Evolutionary conservation across 805 yeast genomes (phyloP).

Genomic region (Hanseniaspora vineae): DNA sequence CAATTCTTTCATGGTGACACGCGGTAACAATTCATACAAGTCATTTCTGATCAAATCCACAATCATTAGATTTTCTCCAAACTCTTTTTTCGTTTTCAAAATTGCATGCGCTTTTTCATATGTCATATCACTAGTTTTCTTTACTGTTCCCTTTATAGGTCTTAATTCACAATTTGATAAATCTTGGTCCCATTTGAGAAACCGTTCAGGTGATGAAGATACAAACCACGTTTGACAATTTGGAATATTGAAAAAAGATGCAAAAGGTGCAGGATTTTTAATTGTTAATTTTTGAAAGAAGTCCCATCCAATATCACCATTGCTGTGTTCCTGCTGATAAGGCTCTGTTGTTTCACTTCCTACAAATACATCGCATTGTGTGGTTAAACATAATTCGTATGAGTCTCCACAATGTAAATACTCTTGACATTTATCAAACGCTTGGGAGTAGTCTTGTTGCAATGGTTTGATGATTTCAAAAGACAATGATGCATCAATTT

Average conservation of each 20-base stretch:
- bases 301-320: constrained; percentile 42
- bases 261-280: constrained; percentile 86
- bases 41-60: constrained; percentile 93
- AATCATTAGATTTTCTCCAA: constrained; percentile 94
- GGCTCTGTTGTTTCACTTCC: no score
- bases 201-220: constrained; percentile 92
- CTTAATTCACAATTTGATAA: constrained; percentile 55
- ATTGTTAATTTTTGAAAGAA: constrained; percentile 59
- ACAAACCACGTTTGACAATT: constrained; percentile 36
- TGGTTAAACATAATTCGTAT: constrained; percentile 84
- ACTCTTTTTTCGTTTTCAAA: constrained; percentile 76
- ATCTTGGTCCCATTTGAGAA: constrained; percentile 58
- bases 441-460: constrained; percentile 36
- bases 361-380: constrained; percentile 25
- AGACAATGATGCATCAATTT: constrained; percentile 3
- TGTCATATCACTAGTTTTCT: constrained; percentile 36
- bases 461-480: constrained; percentile 36
- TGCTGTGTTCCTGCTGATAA: no score
- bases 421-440: constrained; percentile 53
- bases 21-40: constrained; percentile 48
- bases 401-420: constrained; percentile 72
- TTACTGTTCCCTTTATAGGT: constrained; percentile 93
- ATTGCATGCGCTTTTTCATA: constrained; percentile 47
- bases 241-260: constrained; percentile 67
- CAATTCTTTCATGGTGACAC: constrained; percentile 60